Percentiles rank a stretch among this genome's conserved stretches.
Conservation (phyloP, 345 rosid genomes). For the Sisymbrium altissimum region DNA sequence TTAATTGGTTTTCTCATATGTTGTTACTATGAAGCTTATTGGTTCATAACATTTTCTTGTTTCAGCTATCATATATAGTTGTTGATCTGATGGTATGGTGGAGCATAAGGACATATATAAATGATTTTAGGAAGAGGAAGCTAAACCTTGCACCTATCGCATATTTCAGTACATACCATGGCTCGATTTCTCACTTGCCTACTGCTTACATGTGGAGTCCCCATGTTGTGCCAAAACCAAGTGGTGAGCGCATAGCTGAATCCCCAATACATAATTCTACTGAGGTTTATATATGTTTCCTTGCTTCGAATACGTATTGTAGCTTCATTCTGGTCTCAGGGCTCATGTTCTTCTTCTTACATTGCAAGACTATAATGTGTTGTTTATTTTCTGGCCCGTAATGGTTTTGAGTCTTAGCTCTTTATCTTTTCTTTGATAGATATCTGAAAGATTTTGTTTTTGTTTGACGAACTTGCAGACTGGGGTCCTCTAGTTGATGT, state of each 20-base stretch:
- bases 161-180: conserved; percentile 89
- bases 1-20: neutral
- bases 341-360: neutral
- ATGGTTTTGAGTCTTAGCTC: no score
- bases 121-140: conserved; percentile 86
- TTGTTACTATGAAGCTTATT: conserved; percentile 2
- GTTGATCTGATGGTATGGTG: conserved; percentile 98
- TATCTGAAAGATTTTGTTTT: conserved; percentile 12
- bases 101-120: conserved; percentile 90
- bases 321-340: neutral
- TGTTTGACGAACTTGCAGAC: conserved; percentile 49
- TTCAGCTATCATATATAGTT: conserved; percentile 84
- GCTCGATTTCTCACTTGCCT: conserved; percentile 94
- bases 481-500: conserved; percentile 96
- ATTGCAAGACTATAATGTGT: neutral
- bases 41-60: neutral
- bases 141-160: conserved; percentile 88
- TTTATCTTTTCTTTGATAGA: no score
- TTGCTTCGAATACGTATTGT: neutral
- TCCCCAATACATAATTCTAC: neutral
- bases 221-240: conserved; percentile 94
- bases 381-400: neutral
- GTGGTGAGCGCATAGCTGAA: conserved; percentile 44
- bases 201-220: conserved; percentile 99
- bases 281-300: conserved; percentile 1